Evolutionary conservation across 257 asterid genomes (phyloP).

Genomic region (Ilex asprella): DNA sequence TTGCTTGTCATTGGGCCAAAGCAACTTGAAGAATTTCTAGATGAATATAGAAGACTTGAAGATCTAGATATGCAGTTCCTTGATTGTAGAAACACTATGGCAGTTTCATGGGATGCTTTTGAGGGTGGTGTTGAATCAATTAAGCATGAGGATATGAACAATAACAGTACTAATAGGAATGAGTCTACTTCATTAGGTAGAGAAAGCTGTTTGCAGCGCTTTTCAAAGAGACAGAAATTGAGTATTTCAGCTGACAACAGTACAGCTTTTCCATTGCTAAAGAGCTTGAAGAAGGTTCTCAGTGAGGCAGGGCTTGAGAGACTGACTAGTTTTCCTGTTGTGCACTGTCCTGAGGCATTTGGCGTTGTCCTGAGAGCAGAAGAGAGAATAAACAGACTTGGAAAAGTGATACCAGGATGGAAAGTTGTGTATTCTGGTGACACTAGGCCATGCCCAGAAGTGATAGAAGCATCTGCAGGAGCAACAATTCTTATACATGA

Average conservation of each 20-base stretch:
- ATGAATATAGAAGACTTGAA: constrained; percentile 91
- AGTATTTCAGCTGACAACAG: constrained; percentile 35
- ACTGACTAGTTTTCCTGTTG: constrained; percentile 68
- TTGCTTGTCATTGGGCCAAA: constrained; percentile 73
- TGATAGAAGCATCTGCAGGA: constrained; percentile 58
- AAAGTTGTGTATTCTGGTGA: constrained; percentile 94
- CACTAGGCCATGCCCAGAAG: constrained; percentile 92
- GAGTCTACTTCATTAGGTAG: constrained; percentile 38
- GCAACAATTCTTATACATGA: constrained; percentile 91
- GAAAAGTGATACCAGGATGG: constrained; percentile 83
- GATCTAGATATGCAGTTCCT: constrained; percentile 90
- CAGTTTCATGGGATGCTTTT: constrained; percentile 40
- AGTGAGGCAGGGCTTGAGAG: constrained; percentile 62
- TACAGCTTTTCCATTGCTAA: constrained; percentile 31
- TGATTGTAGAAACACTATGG: constrained; percentile 67
- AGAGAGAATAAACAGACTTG: constrained; percentile 37
- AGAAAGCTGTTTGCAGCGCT: constrained; percentile 75
- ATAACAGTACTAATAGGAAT: constrained; percentile 12
- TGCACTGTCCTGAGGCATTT: constrained; percentile 85
- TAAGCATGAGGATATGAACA: constrained; percentile 8
- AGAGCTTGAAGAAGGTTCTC: constrained; percentile 41
- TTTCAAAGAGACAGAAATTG: constrained; percentile 35
- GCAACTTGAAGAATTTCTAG: constrained; percentile 77
- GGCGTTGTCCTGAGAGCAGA: constrained; percentile 66
- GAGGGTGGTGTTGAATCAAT: constrained; percentile 6